A percentile compares a stretch with the other conserved stretches of the same genome.
These are phyloP conservation scores for Mycogone perniciosa DNA, from an alignment of 2,329 filamentous ascomycete species.

Conservation along the genomic window DNA sequence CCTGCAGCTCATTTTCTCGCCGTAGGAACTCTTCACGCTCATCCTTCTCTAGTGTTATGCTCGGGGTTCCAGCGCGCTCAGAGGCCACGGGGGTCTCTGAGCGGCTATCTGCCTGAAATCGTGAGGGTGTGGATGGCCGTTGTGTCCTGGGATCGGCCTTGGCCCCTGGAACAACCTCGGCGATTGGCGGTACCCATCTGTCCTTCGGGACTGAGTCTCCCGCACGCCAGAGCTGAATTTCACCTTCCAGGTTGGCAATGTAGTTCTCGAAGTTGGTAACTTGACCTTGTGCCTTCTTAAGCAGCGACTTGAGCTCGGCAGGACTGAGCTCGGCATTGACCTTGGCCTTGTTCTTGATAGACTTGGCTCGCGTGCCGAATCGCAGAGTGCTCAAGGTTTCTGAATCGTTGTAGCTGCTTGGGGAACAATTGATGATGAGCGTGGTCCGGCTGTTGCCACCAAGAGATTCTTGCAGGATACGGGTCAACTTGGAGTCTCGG, in stretches of 20 bases:
- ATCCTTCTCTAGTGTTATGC: slow-evolving; percentile 85
- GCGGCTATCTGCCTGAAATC: slow-evolving; percentile 48
- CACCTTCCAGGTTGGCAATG: slow-evolving; percentile 73
- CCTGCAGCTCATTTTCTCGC: slow-evolving; percentile 93
- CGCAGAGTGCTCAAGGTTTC: slow-evolving; percentile 89
- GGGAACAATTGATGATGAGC: slow-evolving; percentile 98
- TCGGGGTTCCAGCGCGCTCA: slow-evolving; percentile 81
- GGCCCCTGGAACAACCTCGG: slow-evolving; percentile 35
- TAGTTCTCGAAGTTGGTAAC: slow-evolving; percentile 85
- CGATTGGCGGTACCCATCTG: slow-evolving; percentile 67
- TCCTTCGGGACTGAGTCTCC: slow-evolving; percentile 88
- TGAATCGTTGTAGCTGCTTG: slow-evolving; percentile 93
- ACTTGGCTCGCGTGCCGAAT: slow-evolving; percentile 94
- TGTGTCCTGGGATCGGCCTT: slow-evolving; percentile 39
- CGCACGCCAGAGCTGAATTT: slow-evolving; percentile 79
- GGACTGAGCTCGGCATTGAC: slow-evolving; percentile 97
- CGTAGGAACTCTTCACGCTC: slow-evolving; percentile 93
- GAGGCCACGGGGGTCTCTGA: slow-evolving; percentile 60
- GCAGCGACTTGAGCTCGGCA: slow-evolving; percentile 83
- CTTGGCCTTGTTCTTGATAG: slow-evolving; percentile 99
- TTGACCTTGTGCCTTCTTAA: slow-evolving; percentile 88
- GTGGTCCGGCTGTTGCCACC: slow-evolving; percentile 98
- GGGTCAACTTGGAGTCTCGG: slow-evolving; percentile 94
- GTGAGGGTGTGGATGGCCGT: slow-evolving; percentile 47
- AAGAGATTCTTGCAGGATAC: slow-evolving; percentile 93